Base-by-base conservation (phyloP, 169 alveolate genomes). In the Cryptosporidium parvum region DNA sequence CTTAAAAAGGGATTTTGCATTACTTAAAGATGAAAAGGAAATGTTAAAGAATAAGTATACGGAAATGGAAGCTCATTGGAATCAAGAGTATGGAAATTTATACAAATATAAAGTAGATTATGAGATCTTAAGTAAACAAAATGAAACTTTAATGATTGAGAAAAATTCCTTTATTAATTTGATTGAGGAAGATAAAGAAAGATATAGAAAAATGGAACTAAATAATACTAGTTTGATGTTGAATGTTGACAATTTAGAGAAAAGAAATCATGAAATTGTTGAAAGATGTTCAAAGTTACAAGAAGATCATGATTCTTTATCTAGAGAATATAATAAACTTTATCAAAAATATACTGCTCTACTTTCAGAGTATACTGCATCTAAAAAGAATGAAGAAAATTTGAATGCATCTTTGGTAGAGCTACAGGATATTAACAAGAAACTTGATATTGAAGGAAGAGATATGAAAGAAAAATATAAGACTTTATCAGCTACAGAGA, bases 321-420 rank as follows among this genome's bases (percentile, higher is more conserved):
- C 89, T 6, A 80, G 75, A 65, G 89, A 80, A 9, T 80, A 80
- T 80, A 80, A 80, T 62, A 80, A 80, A 51, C 56, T 80, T 29
- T 80, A 44, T 44, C 89, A 80, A 0, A 59, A 80, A 80, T 80
- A 80, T 45, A 80, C 89, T 21, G 52, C 80, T 21, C 62, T 80
- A 37, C 23, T 80, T 6, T 62, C 89, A n/a, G 89, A 80, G 6
- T 65, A 80, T 44, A 44, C 67, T 42, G 59, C 69, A 26, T 48
- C 65, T 18, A 59, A 65, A 29, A 80, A 80, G 59, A 80, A 61
- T 80, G 75, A 65, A 9, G 89, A 80, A 21, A 80, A 62, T 61
- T n/a, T 80, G 10, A 80, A 80, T 80, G 35, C 73, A 62, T 14
- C 37, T 1, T n/a, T 80, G 16, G 89, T 65, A 12, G 89, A 80